Evolutionary conservation across 2,329 filamentous ascomycete species (phyloP).

Genomic region (Tothia fuscella): DNA sequence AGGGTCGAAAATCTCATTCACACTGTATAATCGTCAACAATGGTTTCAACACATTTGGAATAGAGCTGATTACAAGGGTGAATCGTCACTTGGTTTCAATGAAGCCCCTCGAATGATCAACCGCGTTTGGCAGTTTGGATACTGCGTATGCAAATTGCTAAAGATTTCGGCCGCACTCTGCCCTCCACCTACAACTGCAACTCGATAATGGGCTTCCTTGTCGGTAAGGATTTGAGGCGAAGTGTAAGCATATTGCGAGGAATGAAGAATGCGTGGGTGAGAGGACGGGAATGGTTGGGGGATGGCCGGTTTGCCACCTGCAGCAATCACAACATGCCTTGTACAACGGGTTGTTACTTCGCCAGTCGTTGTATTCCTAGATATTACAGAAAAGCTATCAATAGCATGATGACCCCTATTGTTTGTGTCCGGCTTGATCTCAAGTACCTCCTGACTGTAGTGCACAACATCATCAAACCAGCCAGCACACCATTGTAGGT

Average conservation of each 20-base stretch:
- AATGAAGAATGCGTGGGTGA: constrained; percentile 70
- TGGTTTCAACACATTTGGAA: neutral
- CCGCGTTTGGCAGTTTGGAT: constrained; percentile 67
- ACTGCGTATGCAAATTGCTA: constrained; percentile 70
- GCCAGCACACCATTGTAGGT: constrained; percentile 81
- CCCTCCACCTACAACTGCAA: constrained; percentile 79
- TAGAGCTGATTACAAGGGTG: constrained; percentile 58
- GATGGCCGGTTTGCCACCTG: constrained; percentile 57
- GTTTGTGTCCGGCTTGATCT: constrained; percentile 50
- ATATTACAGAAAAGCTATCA: constrained; percentile 55
- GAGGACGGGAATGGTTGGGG: constrained; percentile 57
- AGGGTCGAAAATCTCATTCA: constrained; percentile 95
- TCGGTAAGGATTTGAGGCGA: constrained; percentile 49
- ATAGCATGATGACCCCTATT: constrained; percentile 37
- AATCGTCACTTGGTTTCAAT: constrained; percentile 84
- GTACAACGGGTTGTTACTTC: constrained; percentile 41
- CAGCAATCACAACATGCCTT: constrained; percentile 58
- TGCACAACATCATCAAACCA: constrained; percentile 62
- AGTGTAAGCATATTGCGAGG: constrained; percentile 66
- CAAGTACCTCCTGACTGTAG: constrained; percentile 67
- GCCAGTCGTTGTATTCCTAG: constrained; percentile 49
- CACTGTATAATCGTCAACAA: constrained; percentile 40
- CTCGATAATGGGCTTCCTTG: constrained; percentile 47
- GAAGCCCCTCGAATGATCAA: constrained; percentile 76
- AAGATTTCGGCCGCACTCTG: constrained; percentile 96